Conservation (phyloP, 2,329 filamentous ascomycete species). For the Diaporthe ampelina region DNA sequence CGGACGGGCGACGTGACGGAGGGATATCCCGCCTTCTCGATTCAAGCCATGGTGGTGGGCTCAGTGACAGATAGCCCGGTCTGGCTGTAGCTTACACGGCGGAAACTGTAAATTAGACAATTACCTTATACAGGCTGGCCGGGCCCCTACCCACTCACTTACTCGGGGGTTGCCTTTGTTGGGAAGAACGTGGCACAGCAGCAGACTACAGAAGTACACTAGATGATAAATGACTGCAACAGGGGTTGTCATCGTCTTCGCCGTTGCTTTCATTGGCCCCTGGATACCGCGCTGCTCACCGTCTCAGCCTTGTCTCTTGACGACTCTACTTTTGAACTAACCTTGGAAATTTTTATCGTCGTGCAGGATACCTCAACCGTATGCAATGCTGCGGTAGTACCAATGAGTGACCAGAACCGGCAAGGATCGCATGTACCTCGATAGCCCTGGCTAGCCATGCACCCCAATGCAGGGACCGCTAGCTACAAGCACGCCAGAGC, state of each 20-base stretch:
- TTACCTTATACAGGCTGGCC: background rate
- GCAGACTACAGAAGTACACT: conserved; percentile 1
- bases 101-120: conserved; percentile 18
- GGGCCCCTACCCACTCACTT: conserved; percentile 7
- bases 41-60: conserved; percentile 19
- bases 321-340: background rate
- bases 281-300: background rate
- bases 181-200: conserved; percentile 27
- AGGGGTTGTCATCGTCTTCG: conserved; percentile 24
- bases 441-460: conserved; percentile 9
- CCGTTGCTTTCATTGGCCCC: conserved; percentile 19
- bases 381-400: conserved; percentile 6
- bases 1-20: background rate
- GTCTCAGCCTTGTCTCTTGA: conserved; percentile 14
- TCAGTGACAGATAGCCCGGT: conserved; percentile 2
- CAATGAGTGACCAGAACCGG: background rate
- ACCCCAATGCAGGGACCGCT: conserved; percentile 19
- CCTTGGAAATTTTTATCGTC: background rate
- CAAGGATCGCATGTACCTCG: background rate
- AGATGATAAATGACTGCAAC: background rate
- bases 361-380: background rate
- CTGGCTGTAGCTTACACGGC: background rate
- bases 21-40: background rate
- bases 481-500: background rate
- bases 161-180: conserved; percentile 24